phyloP scores from a whole-genome alignment of 305 asterid species.

The Nicotiana rustica region DNA sequence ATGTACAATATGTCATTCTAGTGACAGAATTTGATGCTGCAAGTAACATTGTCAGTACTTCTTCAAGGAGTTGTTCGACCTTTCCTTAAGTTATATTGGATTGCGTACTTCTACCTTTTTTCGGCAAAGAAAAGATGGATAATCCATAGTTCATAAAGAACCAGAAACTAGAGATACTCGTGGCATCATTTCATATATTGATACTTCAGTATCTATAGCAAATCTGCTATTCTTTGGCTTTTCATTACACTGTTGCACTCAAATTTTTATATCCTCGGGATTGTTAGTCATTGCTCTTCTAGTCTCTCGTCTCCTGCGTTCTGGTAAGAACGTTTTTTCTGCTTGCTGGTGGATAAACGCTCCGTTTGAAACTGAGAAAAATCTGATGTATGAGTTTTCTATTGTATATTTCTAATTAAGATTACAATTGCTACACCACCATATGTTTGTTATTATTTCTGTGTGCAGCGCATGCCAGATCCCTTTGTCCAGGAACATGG shows the following conservation, averaged over 20 bases:
- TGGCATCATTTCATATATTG: neutral
- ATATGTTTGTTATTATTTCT: slow-evolving; percentile 27
- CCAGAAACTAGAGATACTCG: neutral
- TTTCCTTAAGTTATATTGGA: slow-evolving; percentile 22
- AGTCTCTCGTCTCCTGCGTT: neutral
- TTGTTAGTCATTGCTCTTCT: slow-evolving; percentile 10
- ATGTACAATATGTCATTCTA: neutral
- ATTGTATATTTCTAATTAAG: neutral
- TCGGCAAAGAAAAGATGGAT: neutral
- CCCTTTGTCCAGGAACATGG: slow-evolving; percentile 32
- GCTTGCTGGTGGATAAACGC: neutral
- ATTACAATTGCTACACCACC: neutral
- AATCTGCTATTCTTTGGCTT: neutral
- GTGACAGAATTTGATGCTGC: slow-evolving; percentile 2
- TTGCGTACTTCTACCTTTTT: neutral
- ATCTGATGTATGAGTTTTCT: neutral
- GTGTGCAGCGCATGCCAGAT: slow-evolving; percentile 37
- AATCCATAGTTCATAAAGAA: neutral
- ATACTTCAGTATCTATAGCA: neutral
- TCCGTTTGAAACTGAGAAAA: neutral
- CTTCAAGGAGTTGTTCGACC: slow-evolving; percentile 7
- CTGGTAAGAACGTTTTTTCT: neutral
- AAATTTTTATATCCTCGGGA: neutral
- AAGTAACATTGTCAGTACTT: neutral
- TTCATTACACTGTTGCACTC: slow-evolving; percentile 1